Evolutionary conservation across 2,329 filamentous ascomycete species (phyloP).

Genomic region (Xylaria polymorpha): DNA sequence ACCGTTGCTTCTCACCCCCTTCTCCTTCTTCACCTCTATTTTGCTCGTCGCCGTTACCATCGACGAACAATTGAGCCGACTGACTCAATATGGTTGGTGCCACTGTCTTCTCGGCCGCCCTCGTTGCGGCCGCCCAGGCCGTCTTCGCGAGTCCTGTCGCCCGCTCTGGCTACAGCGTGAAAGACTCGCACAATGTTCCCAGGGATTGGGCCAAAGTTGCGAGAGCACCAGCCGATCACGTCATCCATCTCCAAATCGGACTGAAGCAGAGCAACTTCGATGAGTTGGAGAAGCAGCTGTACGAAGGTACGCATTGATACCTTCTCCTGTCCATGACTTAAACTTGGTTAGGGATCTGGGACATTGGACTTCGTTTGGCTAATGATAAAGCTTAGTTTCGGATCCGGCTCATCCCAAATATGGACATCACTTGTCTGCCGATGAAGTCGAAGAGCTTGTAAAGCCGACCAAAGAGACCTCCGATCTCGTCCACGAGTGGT

Average conservation of each 20-base stretch:
- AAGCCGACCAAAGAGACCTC: slow-evolving; percentile 64
- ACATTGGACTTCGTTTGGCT: slow-evolving; percentile 4
- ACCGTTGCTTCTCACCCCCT: neutral
- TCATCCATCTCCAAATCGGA: slow-evolving; percentile 67
- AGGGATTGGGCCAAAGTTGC: slow-evolving; percentile 61
- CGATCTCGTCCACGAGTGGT: slow-evolving; percentile 66
- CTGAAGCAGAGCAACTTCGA: slow-evolving; percentile 68
- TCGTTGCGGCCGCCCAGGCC: slow-evolving; percentile 44
- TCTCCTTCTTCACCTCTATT: slow-evolving; percentile 18
- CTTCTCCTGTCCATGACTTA: neutral
- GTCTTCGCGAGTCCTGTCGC: slow-evolving; percentile 45
- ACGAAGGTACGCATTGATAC: slow-evolving; percentile 44
- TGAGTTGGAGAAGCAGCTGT: slow-evolving; percentile 65
- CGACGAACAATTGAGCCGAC: slow-evolving; percentile 30
- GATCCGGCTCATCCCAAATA: slow-evolving; percentile 65
- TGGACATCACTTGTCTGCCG: slow-evolving; percentile 63
- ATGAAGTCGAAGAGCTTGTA: slow-evolving; percentile 65
- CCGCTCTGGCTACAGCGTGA: slow-evolving; percentile 55
- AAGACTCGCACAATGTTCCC: slow-evolving; percentile 66
- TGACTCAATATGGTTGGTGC: slow-evolving; percentile 44
- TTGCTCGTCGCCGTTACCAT: slow-evolving; percentile 21
- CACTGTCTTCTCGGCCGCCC: slow-evolving; percentile 42
- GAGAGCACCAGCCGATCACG: slow-evolving; percentile 59
- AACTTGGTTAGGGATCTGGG: neutral
- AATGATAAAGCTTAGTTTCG: slow-evolving; percentile 54